Conservation (phyloP, 495 filamentous ascomycete species). For the Darksidea phi region DNA sequence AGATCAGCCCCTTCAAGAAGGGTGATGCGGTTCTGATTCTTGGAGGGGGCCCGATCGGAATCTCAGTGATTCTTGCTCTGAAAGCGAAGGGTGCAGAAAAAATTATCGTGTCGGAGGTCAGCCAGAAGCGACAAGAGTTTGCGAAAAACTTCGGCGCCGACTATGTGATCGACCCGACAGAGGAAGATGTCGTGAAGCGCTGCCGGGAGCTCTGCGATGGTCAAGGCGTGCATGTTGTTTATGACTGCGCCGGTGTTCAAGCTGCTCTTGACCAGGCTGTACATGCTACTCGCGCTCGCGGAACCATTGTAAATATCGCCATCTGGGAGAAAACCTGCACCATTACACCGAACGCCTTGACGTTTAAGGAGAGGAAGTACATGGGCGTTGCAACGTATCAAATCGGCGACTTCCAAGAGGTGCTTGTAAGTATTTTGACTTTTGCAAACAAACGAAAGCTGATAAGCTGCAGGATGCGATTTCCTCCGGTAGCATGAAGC, state of each 20-base stretch:
- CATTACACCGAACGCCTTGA: constrained; percentile 53
- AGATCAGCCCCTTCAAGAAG: constrained; percentile 51
- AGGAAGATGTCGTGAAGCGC: constrained; percentile 51
- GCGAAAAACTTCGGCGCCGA: constrained; percentile 56
- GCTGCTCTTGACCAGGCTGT: constrained; percentile 52
- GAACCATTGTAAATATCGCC: constrained; percentile 62
- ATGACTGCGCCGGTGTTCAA: constrained; percentile 60
- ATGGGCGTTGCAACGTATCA: constrained; percentile 58
- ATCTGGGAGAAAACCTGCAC: constrained; percentile 58
- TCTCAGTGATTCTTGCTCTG: constrained; percentile 60
- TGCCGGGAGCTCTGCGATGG: constrained; percentile 51
- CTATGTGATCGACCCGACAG: constrained; percentile 55
- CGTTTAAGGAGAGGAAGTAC: constrained; percentile 58
- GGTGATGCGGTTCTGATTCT: constrained; percentile 55
- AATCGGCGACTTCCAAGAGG: constrained; percentile 54
- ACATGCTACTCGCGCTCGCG: constrained; percentile 50
- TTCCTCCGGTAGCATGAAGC: constrained; percentile 51
- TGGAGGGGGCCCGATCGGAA: constrained; percentile 63
- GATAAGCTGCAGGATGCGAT: constrained; percentile 45
- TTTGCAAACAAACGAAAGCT: background rate
- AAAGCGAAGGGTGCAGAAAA: constrained; percentile 49
- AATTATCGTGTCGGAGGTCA: constrained; percentile 60
- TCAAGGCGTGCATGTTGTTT: constrained; percentile 55
- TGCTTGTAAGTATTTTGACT: constrained; percentile 41
- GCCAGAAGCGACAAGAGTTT: constrained; percentile 50